Evolutionary conservation across 1,284 basidiomycete species (phyloP), one percentile per base, ranked within the genome.

Genomic region (Tylopilus sp.): DNA sequence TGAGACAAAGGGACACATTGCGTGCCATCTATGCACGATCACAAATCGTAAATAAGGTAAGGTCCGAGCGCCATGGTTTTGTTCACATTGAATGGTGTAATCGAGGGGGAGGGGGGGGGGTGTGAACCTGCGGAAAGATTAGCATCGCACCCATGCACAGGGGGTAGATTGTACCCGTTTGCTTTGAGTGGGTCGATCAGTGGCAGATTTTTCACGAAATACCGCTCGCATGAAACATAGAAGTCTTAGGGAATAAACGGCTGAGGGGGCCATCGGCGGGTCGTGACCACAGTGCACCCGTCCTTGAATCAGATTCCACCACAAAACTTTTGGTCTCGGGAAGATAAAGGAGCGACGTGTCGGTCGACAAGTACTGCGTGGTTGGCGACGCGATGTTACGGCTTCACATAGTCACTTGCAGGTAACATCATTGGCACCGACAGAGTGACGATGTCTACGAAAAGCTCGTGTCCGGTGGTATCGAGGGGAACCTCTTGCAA

Each of bases 401-500:
- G 46, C 8, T 29, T 41, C 26, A 37, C 63, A 68, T 52, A 6
- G 61, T 66, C 1, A n/a, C n/a, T n/a, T n/a, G n/a, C n/a, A n/a
- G n/a, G n/a, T n/a, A n/a, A n/a, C n/a, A n/a, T 52, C 49, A 55
- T 59, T 44, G 52, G 56, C 1, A 59, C 36, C 7, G 19, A 5
- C 8, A 69, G 46, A 11, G 41, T 23, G 30, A 54, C 52, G 2
- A 67, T 37, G 12, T 68, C 51, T 9, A 66, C 12, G 1, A 30
- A n/a, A 23, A 66, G 44, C 40, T 59, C 52, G 16, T 54, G 11
- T 26, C 60, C 56, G 5, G 73, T 77, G 8, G 72, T 68, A 59
- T 84, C 82, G 29, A 84, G 62, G 3, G 76, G 74, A 8, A 85
- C 78, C 0, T 50, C 53, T 7, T 74, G 75, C 10, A 74, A 61